phyloP scores from a whole-genome alignment of 2,329 filamentous ascomycete genomes.

The Fusarium irregulare region DNA sequence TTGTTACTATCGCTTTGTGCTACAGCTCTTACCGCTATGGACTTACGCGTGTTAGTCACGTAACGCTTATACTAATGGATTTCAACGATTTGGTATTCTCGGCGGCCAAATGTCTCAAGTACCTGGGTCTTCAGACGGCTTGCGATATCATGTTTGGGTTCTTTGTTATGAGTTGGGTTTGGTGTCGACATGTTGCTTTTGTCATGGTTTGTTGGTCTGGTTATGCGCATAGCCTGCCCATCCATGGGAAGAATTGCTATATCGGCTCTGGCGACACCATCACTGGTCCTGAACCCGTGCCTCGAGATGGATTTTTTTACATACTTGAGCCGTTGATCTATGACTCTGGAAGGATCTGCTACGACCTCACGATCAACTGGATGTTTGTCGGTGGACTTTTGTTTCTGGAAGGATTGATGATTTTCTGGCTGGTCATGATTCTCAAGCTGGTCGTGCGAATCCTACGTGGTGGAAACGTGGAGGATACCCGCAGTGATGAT shows the following conservation, averaged over 20 bases:
- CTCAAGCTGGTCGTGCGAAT: slow-evolving; percentile 66
- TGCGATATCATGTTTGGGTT: slow-evolving; percentile 87
- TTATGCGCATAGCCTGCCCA: slow-evolving; percentile 26
- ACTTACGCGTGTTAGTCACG: slow-evolving; percentile 85
- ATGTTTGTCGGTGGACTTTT: slow-evolving; percentile 83
- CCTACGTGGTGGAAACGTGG: slow-evolving; percentile 79
- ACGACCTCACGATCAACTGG: slow-evolving; percentile 77
- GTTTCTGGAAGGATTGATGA: slow-evolving; percentile 79
- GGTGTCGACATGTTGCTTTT: slow-evolving; percentile 85
- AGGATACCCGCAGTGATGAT: slow-evolving; percentile 87
- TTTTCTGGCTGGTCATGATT: slow-evolving; percentile 93
- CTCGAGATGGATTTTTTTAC: slow-evolving; percentile 63
- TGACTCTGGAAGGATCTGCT: slow-evolving; percentile 80
- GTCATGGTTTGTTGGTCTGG: slow-evolving; percentile 80
- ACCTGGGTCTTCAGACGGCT: slow-evolving; percentile 76
- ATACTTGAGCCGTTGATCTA: slow-evolving; percentile 79
- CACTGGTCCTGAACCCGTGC: slow-evolving; percentile 61
- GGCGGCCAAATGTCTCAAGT: slow-evolving; percentile 94
- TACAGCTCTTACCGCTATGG: slow-evolving; percentile 86
- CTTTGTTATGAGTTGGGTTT: slow-evolving; percentile 89
- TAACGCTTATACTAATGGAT: slow-evolving; percentile 93
- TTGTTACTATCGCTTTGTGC: slow-evolving; percentile 86
- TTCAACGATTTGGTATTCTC: slow-evolving; percentile 74
- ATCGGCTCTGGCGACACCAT: slow-evolving; percentile 65
- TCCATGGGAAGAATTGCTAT: slow-evolving; percentile 73